A percentile compares a stretch with the other conserved stretches of the same genome.
Evolutionary conservation across 441 rosid genomes (phyloP).

Genomic region (Isatis lusitanica): DNA sequence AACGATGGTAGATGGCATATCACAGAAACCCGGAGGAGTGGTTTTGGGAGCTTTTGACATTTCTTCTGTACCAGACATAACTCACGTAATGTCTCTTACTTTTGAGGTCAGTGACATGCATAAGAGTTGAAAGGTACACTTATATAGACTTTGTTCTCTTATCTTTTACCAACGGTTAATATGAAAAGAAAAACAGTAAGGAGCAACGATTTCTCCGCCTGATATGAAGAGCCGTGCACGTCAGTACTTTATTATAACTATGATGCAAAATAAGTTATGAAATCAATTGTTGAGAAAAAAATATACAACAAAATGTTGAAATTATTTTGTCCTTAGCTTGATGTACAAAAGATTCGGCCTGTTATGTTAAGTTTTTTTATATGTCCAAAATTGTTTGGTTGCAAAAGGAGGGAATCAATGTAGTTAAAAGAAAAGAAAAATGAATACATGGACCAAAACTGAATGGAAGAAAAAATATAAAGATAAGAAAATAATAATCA

Average conservation of each 20-base stretch:
- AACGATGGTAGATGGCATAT: slow-evolving; percentile 45
- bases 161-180: not conserved
- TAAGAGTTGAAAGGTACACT: not conserved
- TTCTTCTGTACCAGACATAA: too few species aligned
- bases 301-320: not conserved
- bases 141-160: not conserved
- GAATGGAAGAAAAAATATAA: not conserved
- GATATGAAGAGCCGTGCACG: not conserved
- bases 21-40: slow-evolving; percentile 30
- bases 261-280: not conserved
- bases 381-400: not conserved
- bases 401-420: not conserved
- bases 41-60: too few species aligned
- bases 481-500: too few species aligned
- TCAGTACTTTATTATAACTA: not conserved
- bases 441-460: not conserved
- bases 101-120: not conserved
- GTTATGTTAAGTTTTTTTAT: not conserved
- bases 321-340: not conserved
- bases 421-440: not conserved
- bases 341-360: not conserved
- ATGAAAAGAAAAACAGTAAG: not conserved
- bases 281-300: not conserved
- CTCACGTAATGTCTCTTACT: too few species aligned
- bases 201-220: not conserved